These are phyloP conservation scores for Fragaria ananassa DNA, from an alignment of 306 rosid genomes.

Conservation along the genomic window DNA sequence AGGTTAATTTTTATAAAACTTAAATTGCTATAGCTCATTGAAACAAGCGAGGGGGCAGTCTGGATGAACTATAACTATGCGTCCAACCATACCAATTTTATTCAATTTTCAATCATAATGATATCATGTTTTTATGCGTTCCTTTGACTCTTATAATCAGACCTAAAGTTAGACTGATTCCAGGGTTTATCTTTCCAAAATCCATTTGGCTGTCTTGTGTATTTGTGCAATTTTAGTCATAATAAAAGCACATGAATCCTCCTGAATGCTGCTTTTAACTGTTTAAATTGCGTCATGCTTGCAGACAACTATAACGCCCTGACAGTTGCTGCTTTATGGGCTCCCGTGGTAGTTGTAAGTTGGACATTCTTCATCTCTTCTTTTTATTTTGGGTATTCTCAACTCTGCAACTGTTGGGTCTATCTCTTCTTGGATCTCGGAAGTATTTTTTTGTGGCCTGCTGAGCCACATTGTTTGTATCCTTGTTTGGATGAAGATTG, in stretches of 20 bases:
- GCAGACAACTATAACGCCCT: slow-evolving; percentile 84
- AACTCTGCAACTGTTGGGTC: not conserved
- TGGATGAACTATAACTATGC: not conserved
- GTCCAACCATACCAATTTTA: not conserved
- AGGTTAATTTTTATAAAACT: not conserved
- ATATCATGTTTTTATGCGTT: not conserved
- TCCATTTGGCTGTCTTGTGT: not conserved
- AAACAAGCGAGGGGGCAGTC: not conserved
- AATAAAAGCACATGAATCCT: slow-evolving; percentile 4
- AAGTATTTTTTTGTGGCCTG: not conserved
- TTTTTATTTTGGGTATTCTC: no score
- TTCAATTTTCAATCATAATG: not conserved
- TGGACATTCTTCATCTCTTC: slow-evolving; percentile 7
- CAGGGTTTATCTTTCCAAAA: not conserved
- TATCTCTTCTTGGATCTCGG: not conserved
- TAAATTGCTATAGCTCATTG: not conserved
- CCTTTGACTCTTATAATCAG: not conserved
- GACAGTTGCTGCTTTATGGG: slow-evolving; percentile 71
- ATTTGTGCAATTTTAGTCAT: not conserved
- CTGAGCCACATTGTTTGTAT: not conserved
- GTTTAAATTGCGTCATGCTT: slow-evolving; percentile 17
- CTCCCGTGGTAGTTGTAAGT: slow-evolving; percentile 83
- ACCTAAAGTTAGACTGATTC: not conserved
- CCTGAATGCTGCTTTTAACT: slow-evolving; percentile 9
- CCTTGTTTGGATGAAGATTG: not conserved